Conservation (phyloP, 306 rosid genomes). For the Macrotyloma uniflorum region DNA sequence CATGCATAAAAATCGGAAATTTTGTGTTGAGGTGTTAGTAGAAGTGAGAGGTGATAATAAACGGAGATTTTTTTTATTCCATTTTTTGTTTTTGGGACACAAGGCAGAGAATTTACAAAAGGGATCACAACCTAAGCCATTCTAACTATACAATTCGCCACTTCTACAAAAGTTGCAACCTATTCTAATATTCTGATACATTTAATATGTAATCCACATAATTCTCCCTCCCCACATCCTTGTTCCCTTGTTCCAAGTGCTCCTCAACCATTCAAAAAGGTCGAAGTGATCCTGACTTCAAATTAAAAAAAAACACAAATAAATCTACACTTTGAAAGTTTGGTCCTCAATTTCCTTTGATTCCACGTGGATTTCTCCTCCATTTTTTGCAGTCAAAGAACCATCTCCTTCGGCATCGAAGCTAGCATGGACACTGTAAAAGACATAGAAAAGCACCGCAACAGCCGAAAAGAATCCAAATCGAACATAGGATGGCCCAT, state of each 20-base stretch:
- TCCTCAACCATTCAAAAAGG: constrained; percentile 40
- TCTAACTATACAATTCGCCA: constrained; percentile 60
- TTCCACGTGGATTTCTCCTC: constrained; percentile 49
- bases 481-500: constrained; percentile 74
- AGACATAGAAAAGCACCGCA: constrained; percentile 62
- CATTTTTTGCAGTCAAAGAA: constrained; percentile 56
- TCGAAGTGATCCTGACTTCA: constrained; percentile 13
- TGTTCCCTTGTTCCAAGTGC: constrained; percentile 7
- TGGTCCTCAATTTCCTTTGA: constrained; percentile 51
- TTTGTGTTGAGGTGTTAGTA: neutral
- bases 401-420: constrained; percentile 73
- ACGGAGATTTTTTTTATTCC: neutral
- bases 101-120: constrained; percentile 41
- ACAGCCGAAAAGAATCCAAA: constrained; percentile 75
- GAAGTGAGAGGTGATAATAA: constrained; percentile 10
- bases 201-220: constrained; percentile 18
- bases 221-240: constrained; percentile 26
- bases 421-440: constrained; percentile 95
- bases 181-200: constrained; percentile 36
- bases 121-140: constrained; percentile 36
- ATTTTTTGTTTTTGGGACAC: neutral
- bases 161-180: constrained; percentile 46
- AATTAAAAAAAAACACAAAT: neutral
- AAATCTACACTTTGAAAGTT: constrained; percentile 50
- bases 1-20: too few relatives aligned